phyloP scores from a whole-genome alignment of 306 rosid species.

The Dalbergia cochinchinensis region DNA sequence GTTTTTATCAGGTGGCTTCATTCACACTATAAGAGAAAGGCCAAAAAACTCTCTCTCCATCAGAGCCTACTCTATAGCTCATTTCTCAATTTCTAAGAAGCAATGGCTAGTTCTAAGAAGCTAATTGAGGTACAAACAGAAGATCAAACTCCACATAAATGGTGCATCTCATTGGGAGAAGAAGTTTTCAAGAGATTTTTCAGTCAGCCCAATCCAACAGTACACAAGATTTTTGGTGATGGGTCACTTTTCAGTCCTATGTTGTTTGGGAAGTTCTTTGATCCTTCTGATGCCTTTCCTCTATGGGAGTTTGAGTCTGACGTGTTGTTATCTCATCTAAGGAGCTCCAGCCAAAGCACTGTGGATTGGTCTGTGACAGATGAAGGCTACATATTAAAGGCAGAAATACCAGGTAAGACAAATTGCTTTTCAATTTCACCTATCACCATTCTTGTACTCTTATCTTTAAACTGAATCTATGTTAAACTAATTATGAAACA shows the following conservation, averaged over 20 bases:
- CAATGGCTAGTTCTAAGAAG: slow-evolving; percentile 60
- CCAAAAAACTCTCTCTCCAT: slow-evolving; percentile 51
- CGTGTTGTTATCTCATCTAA: slow-evolving; percentile 65
- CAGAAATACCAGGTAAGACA: slow-evolving; percentile 78
- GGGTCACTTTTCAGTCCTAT: slow-evolving; percentile 92
- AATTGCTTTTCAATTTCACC: not conserved
- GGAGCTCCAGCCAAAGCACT: slow-evolving; percentile 63
- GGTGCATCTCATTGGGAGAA: slow-evolving; percentile 83
- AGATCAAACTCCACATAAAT: slow-evolving; percentile 75
- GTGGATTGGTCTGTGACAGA: slow-evolving; percentile 82
- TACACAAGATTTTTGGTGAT: slow-evolving; percentile 74
- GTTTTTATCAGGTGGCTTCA: slow-evolving; percentile 50
- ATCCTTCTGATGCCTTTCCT: slow-evolving; percentile 98
- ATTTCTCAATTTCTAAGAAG: slow-evolving; percentile 17
- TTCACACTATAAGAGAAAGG: slow-evolving; percentile 63
- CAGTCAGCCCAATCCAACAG: slow-evolving; percentile 59
- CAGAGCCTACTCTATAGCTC: slow-evolving; percentile 45
- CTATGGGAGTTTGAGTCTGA: slow-evolving; percentile 95
- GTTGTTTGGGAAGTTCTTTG: slow-evolving; percentile 92
- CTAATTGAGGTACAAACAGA: slow-evolving; percentile 70
- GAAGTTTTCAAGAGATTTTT: slow-evolving; percentile 75
- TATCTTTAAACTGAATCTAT: slow-evolving; percentile 21
- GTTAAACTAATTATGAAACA: slow-evolving; percentile 42
- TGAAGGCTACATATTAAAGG: slow-evolving; percentile 74
- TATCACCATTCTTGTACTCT: not conserved